phyloP scores from a whole-genome alignment of 2,329 filamentous ascomycete genomes.

The Dactylellina cionopaga region DNA sequence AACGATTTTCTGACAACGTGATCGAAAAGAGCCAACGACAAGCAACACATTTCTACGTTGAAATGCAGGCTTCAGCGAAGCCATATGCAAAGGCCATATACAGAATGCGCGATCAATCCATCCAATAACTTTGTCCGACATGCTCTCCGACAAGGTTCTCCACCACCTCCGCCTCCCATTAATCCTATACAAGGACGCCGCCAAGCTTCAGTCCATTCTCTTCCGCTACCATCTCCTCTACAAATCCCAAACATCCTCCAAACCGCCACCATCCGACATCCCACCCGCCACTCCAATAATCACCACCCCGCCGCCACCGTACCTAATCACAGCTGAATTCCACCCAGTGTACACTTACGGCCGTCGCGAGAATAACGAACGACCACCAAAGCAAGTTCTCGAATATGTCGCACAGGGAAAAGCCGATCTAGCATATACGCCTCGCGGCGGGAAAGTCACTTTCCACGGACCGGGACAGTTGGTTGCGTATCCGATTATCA shows the following conservation, averaged over 20 bases:
- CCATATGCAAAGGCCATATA: too few species aligned
- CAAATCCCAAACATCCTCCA: slow-evolving; percentile 37
- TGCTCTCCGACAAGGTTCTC: slow-evolving; percentile 37
- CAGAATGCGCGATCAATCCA: too few species aligned
- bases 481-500: slow-evolving; percentile 90
- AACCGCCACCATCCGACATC: background rate
- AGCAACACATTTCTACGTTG: slow-evolving; percentile 25
- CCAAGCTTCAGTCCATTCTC: slow-evolving; percentile 54
- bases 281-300: background rate
- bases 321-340: slow-evolving; percentile 78
- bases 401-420: slow-evolving; percentile 60
- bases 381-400: slow-evolving; percentile 62
- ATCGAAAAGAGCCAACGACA: too few species aligned
- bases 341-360: slow-evolving; percentile 91
- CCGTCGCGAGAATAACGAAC: slow-evolving; percentile 73
- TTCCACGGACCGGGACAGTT: slow-evolving; percentile 95
- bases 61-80: too few species aligned
- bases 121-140: too few species aligned
- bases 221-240: slow-evolving; percentile 45
- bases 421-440: slow-evolving; percentile 74
- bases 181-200: slow-evolving; percentile 41
- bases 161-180: slow-evolving; percentile 54
- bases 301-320: slow-evolving; percentile 69
- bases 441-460: slow-evolving; percentile 89
- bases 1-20: too few species aligned